A percentile compares a stretch with the other conserved stretches of the same genome.
Conservation (phyloP, 2,329 filamentous ascomycete genomes). For the Aspergillus tubingensis region DNA sequence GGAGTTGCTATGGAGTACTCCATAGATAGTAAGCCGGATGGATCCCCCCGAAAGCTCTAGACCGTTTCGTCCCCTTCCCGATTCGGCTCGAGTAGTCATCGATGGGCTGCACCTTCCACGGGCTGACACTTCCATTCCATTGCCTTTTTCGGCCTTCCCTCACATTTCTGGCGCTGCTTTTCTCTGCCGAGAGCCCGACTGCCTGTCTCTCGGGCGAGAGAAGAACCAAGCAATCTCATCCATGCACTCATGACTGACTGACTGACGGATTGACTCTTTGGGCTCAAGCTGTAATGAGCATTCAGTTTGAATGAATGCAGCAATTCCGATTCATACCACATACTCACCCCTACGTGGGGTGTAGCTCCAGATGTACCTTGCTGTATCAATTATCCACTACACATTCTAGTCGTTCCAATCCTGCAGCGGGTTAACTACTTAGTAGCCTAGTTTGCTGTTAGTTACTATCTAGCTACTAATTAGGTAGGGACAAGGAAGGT, state of each 20-base stretch:
- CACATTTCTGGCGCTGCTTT: neutral
- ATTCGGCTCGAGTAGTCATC: neutral
- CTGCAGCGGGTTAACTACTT: no score
- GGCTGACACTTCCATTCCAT: neutral
- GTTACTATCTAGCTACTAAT: neutral
- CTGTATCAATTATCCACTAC: neutral
- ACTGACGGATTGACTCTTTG: no score
- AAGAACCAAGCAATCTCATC: no score
- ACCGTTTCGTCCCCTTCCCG: conserved; percentile 1
- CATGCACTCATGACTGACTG: no score
- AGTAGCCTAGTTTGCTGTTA: neutral
- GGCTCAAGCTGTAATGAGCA: neutral
- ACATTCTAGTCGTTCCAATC: neutral
- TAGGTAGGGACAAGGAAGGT: neutral
- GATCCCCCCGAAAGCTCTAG: conserved; percentile 5
- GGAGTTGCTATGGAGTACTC: no score
- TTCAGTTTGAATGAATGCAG: neutral
- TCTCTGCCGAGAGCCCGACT: conserved; percentile 11
- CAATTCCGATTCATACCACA: neutral
- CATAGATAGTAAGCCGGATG: neutral
- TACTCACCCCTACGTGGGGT: neutral
- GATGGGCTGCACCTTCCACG: neutral
- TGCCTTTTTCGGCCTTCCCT: neutral
- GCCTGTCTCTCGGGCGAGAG: conserved; percentile 17
- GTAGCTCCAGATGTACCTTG: neutral